Evolutionary conservation across 495 filamentous ascomycete species (phyloP).

Genomic region (Filosporella fistucella): DNA sequence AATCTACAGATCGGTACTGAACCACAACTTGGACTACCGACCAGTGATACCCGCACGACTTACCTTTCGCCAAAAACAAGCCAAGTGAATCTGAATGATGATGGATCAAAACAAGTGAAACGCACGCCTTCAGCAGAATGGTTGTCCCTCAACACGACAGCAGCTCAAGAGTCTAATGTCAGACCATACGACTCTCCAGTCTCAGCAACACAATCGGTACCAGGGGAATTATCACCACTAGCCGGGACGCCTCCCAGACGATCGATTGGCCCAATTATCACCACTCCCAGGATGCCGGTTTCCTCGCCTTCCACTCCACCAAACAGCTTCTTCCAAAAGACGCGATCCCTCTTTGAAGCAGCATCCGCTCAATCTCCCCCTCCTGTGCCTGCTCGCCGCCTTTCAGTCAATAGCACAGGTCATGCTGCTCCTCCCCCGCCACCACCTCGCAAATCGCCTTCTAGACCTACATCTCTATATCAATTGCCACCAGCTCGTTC

Average conservation of each 20-base stretch:
- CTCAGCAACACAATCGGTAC: neutral
- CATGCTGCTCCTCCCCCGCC: slow-evolving; percentile 7
- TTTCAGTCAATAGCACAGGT: neutral
- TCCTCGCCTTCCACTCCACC: slow-evolving; percentile 2
- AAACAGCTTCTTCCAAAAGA: slow-evolving; percentile 17
- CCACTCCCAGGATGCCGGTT: neutral
- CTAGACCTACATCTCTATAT: slow-evolving; percentile 3
- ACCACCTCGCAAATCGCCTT: neutral
- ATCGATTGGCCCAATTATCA: too few species aligned
- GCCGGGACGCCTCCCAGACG: neutral
- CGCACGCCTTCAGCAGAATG: too few species aligned
- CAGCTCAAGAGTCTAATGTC: neutral
- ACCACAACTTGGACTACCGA: too few species aligned
- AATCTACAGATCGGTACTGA: too few species aligned
- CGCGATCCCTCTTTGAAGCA: slow-evolving; percentile 18
- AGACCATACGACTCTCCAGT: neutral
- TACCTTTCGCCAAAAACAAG: slow-evolving; percentile 5
- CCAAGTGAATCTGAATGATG: neutral
- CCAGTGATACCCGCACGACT: too few species aligned
- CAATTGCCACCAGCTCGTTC: neutral
- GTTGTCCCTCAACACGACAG: neutral
- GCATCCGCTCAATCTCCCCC: neutral
- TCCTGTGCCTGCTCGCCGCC: neutral
- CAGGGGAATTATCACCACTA: neutral
- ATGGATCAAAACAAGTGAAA: too few species aligned